Percentiles rank a stretch among this genome's conserved stretches.
Conservation (phyloP, 2,329 filamentous ascomycete species). For the Reticulascus tulasneorum region DNA sequence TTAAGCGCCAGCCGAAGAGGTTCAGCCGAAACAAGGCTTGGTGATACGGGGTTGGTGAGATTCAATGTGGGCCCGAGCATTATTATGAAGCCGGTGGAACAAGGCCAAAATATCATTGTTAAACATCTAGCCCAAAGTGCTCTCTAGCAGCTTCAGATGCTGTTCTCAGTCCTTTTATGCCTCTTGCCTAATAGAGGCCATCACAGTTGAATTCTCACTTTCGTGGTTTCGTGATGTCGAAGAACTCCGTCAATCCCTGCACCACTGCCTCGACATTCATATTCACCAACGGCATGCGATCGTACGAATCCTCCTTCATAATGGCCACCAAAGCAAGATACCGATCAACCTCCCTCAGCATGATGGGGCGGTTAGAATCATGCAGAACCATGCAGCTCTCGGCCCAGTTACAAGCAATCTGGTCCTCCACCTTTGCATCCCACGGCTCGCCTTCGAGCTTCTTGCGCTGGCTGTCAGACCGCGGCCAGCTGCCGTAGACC, state of each 20-base stretch:
- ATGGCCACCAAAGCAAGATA: conserved; percentile 81
- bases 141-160: too few species aligned
- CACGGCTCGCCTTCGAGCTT: conserved; percentile 57
- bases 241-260: conserved; percentile 74
- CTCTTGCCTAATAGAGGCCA: too few species aligned
- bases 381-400: conserved; percentile 67
- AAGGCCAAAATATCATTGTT: background rate
- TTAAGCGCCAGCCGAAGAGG: conserved; percentile 9
- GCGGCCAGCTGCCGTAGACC: conserved; percentile 77
- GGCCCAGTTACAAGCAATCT: conserved; percentile 61
- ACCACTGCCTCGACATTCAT: conserved; percentile 85
- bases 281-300: conserved; percentile 79
- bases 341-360: conserved; percentile 65
- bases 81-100: conserved; percentile 10
- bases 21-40: too few species aligned
- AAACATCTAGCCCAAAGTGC: too few species aligned
- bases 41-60: too few species aligned
- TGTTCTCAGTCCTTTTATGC: too few species aligned
- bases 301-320: conserved; percentile 80
- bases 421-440: conserved; percentile 60
- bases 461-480: conserved; percentile 50
- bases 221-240: conserved; percentile 63
- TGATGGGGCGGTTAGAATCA: conserved; percentile 60
- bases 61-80: too few species aligned
- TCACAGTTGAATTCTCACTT: too few species aligned